Percentiles rank a stretch among this genome's conserved stretches.
Conservation (phyloP, 257 asterid species). For the Nicotiana paniculata region DNA sequence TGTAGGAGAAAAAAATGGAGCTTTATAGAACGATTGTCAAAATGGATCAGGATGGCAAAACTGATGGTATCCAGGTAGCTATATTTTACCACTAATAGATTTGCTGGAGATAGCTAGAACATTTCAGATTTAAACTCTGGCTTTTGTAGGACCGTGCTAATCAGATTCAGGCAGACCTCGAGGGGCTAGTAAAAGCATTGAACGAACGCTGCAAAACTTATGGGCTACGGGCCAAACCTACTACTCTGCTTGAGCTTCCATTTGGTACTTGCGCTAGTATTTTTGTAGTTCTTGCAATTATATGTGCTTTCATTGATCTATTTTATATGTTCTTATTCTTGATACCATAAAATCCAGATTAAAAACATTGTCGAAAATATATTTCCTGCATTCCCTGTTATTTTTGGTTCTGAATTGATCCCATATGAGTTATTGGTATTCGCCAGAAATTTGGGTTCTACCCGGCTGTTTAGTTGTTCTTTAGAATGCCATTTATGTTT, state of each 20-base stretch:
- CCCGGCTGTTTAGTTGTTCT: not conserved
- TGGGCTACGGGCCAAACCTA: conserved; percentile 92
- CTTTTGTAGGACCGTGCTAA: conserved; percentile 62
- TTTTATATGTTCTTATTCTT: not conserved
- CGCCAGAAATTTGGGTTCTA: not conserved
- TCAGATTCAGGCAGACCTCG: conserved; percentile 70
- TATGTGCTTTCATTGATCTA: not conserved
- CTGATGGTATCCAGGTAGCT: conserved; percentile 66
- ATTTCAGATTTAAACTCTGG: conserved; percentile 17
- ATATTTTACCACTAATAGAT: conserved; percentile 10
- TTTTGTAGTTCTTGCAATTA: not conserved
- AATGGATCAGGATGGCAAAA: conserved; percentile 67
- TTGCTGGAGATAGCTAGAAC: conserved; percentile 13
- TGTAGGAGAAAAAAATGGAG: conserved; percentile 92
- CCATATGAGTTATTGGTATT: not conserved
- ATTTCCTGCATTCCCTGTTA: not conserved
- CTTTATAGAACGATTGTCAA: conserved; percentile 72
- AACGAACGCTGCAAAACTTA: conserved; percentile 93
- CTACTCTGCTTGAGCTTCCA: conserved; percentile 23
- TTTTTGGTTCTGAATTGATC: not conserved
- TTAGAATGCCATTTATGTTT: not conserved
- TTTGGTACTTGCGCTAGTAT: conserved; percentile 10
- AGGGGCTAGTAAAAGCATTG: conserved; percentile 70
- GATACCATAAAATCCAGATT: not conserved
- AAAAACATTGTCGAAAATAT: not conserved